phyloP scores from a whole-genome alignment of 495 filamentous ascomycete genomes.

The Pyrenopolyporus hunteri region DNA sequence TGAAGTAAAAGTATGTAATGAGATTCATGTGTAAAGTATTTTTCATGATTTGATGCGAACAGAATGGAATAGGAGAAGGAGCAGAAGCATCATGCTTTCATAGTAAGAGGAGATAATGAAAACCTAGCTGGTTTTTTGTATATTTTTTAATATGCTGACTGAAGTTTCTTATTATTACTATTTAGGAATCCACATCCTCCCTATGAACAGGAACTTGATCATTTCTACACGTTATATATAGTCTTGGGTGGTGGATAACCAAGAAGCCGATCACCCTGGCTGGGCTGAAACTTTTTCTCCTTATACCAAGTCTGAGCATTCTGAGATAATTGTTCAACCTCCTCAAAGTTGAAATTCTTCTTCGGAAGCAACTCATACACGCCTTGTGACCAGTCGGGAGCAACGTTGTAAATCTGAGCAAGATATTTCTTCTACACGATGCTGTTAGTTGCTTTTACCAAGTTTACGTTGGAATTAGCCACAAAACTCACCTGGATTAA shows the following conservation, averaged over 20 bases:
- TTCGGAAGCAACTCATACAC: conserved; percentile 55
- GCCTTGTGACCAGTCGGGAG: conserved; percentile 52
- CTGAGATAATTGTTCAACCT: conserved; percentile 48
- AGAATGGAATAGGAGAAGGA: too few relatives aligned
- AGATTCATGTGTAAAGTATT: too few relatives aligned
- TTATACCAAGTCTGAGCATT: conserved; percentile 48
- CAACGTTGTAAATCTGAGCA: conserved; percentile 60
- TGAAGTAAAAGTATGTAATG: too few relatives aligned
- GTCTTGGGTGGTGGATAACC: conserved; percentile 25
- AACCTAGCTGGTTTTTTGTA: too few relatives aligned
- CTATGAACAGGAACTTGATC: too few relatives aligned
- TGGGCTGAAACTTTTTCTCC: conserved; percentile 50
- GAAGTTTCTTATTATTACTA: too few relatives aligned
- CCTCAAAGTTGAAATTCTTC: conserved; percentile 50
- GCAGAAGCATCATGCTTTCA: too few relatives aligned
- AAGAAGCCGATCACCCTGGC: conserved; percentile 22
- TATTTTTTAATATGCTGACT: too few relatives aligned
- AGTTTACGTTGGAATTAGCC: background rate
- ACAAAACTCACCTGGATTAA: conserved; percentile 31
- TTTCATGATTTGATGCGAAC: too few relatives aligned
- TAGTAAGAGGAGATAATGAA: too few relatives aligned
- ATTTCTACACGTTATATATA: conserved; percentile 30
- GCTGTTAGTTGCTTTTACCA: background rate
- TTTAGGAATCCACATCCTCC: background rate
- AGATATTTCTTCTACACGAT: conserved; percentile 58